Conservation (phyloP, 2,329 filamentous ascomycete genomes). For the Didymella exigua region DNA sequence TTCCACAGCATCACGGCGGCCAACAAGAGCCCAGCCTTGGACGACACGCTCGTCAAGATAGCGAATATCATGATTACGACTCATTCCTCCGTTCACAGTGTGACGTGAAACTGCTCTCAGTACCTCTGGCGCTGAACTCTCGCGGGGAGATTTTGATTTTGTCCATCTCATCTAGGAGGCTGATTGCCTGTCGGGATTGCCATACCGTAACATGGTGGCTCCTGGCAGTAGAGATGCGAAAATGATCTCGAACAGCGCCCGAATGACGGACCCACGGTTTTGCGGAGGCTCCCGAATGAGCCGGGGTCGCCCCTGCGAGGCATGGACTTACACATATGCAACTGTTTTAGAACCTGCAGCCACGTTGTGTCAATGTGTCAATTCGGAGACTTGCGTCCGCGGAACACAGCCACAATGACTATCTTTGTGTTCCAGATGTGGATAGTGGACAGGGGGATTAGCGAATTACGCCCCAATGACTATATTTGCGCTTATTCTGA, state of each 20-base stretch:
- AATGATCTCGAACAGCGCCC: not conserved
- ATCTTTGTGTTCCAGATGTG: not conserved
- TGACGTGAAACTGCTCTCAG: not conserved
- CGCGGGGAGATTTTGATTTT: not conserved
- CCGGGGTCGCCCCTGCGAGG: not conserved
- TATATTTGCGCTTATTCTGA: constrained; percentile 5
- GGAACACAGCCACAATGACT: not conserved
- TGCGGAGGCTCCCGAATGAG: not conserved
- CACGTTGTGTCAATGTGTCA: not conserved
- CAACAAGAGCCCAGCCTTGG: not conserved
- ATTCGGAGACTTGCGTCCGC: not conserved
- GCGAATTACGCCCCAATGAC: constrained; percentile 7
- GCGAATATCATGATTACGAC: constrained; percentile 11
- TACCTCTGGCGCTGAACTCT: not conserved
- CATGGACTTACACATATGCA: not conserved
- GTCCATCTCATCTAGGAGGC: not conserved
- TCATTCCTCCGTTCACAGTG: not conserved
- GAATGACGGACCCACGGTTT: not conserved
- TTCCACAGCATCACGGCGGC: not conserved
- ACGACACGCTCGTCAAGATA: constrained; percentile 4
- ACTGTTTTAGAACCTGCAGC: not conserved
- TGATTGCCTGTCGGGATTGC: not conserved
- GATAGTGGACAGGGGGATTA: constrained; percentile 1
- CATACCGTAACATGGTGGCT: not conserved
- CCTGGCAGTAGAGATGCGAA: not conserved